A percentile compares a stretch with the other conserved stretches of the same genome.
Conservation (phyloP, 495 filamentous ascomycete species). For the Xylaria scruposa region DNA sequence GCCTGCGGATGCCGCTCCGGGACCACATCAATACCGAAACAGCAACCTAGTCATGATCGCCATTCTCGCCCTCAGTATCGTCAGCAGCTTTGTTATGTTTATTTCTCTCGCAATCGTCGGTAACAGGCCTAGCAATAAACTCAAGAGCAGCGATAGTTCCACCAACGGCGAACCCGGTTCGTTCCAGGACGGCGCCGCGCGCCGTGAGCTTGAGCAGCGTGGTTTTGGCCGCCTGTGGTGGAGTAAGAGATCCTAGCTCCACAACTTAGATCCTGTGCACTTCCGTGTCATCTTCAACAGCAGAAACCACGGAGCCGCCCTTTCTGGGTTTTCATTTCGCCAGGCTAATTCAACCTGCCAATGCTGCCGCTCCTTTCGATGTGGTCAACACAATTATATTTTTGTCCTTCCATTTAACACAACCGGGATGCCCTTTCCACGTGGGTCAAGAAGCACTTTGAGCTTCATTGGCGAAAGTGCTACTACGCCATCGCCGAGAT, state of each 20-base stretch:
- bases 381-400: constrained; percentile 20
- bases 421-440: constrained; percentile 20
- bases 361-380: constrained; percentile 35
- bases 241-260: constrained; percentile 33
- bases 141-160: constrained; percentile 43
- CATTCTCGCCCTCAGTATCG: constrained; percentile 78
- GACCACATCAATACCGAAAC: constrained; percentile 75
- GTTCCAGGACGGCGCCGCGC: constrained; percentile 72
- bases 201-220: constrained; percentile 70
- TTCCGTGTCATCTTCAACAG: constrained; percentile 36
- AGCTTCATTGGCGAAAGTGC: constrained; percentile 50
- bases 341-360: constrained; percentile 44
- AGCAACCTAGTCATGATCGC: constrained; percentile 90
- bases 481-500: constrained; percentile 51
- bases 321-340: constrained; percentile 12
- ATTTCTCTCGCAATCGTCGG: constrained; percentile 69
- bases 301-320: constrained; percentile 14
- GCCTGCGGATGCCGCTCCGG: constrained; percentile 71
- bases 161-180: constrained; percentile 46
- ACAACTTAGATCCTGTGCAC: background rate
- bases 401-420: background rate
- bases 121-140: constrained; percentile 56
- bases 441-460: constrained; percentile 36
- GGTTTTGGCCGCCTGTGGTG: constrained; percentile 69
- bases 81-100: constrained; percentile 71